phyloP scores from a whole-genome alignment of 768 basidiomycete genomes.

The Boletus insuetus region DNA sequence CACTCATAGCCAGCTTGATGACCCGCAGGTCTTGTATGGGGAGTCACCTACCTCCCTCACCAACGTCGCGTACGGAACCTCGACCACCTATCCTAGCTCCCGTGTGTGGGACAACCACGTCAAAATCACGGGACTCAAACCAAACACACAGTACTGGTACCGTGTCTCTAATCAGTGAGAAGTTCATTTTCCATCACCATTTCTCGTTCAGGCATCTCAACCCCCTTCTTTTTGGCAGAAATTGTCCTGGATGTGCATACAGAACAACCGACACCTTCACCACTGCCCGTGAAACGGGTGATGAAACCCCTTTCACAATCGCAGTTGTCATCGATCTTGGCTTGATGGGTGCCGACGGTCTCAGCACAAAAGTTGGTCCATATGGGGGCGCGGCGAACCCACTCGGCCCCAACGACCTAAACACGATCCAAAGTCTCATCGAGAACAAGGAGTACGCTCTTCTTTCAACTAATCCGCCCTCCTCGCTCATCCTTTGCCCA shows the following conservation, averaged over 20 bases:
- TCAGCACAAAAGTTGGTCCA: slow-evolving; percentile 30
- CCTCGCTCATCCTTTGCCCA: slow-evolving; percentile 3
- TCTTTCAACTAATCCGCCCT: not conserved
- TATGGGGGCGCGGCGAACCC: slow-evolving; percentile 19
- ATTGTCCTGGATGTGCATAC: slow-evolving; percentile 28
- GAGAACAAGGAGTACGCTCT: slow-evolving; percentile 25
- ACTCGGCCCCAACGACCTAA: slow-evolving; percentile 26
- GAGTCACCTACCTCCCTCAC: slow-evolving; percentile 16
- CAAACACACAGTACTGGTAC: slow-evolving; percentile 28
- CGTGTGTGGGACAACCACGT: slow-evolving; percentile 30
- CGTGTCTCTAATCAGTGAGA: slow-evolving; percentile 25
- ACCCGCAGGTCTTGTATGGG: slow-evolving; percentile 27
- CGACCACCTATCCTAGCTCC: slow-evolving; percentile 23
- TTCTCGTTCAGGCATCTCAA: not conserved
- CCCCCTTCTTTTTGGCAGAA: slow-evolving; percentile 5
- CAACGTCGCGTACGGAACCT: slow-evolving; percentile 19
- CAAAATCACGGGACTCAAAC: slow-evolving; percentile 22
- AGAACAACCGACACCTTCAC: slow-evolving; percentile 23
- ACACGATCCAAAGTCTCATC: slow-evolving; percentile 29
- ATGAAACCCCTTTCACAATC: slow-evolving; percentile 19
- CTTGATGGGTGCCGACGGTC: slow-evolving; percentile 27
- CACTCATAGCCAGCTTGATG: slow-evolving; percentile 18
- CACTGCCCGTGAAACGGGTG: slow-evolving; percentile 20
- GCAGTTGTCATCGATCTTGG: slow-evolving; percentile 28
- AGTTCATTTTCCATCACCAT: not conserved